These are phyloP conservation scores for Rhizopus arrhizus DNA, from an alignment of 371 early-diverging fungal genomes.

Conservation along the genomic window DNA sequence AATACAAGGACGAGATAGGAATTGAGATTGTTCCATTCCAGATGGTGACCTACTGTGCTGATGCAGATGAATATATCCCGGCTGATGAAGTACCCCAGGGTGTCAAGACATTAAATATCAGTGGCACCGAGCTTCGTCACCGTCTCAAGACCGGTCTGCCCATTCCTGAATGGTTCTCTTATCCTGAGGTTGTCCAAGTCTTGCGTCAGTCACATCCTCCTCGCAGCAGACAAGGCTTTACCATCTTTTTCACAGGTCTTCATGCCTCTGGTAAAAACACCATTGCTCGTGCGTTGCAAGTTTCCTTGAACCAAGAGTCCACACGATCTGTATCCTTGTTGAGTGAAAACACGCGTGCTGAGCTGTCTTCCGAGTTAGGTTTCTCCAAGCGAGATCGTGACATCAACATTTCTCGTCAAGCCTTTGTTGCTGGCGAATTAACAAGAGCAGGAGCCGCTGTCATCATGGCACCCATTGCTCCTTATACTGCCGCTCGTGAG, in stretches of 20 bases:
- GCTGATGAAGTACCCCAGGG: conserved; percentile 84
- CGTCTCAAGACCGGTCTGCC: conserved; percentile 81
- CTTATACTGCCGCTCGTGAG: conserved; percentile 81
- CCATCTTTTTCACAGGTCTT: conserved; percentile 88
- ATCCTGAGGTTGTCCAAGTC: conserved; percentile 90
- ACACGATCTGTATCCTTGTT: conserved; percentile 88
- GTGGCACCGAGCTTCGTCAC: conserved; percentile 76
- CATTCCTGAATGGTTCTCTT: conserved; percentile 97
- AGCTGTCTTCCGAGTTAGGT: conserved; percentile 85
- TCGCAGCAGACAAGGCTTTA: conserved; percentile 87
- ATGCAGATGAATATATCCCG: conserved; percentile 91
- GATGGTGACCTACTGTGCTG: conserved; percentile 93
- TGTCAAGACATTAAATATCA: conserved; percentile 72
- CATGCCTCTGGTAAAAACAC: conserved; percentile 82
- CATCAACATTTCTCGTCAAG: conserved; percentile 83
- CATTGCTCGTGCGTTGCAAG: conserved; percentile 87
- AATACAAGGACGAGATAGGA: conserved; percentile 85
- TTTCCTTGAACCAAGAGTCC: conserved; percentile 85
- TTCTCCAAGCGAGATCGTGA: conserved; percentile 87
- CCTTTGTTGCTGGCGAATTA: conserved; percentile 88
- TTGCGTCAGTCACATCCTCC: conserved; percentile 89
- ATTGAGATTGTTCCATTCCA: conserved; percentile 96
- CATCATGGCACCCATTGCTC: conserved; percentile 92
- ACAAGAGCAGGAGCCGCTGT: conserved; percentile 90
- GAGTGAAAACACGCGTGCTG: conserved; percentile 86